Evolutionary conservation across 345 rosid genomes (phyloP).

Genomic region (Brassica cretica): DNA sequence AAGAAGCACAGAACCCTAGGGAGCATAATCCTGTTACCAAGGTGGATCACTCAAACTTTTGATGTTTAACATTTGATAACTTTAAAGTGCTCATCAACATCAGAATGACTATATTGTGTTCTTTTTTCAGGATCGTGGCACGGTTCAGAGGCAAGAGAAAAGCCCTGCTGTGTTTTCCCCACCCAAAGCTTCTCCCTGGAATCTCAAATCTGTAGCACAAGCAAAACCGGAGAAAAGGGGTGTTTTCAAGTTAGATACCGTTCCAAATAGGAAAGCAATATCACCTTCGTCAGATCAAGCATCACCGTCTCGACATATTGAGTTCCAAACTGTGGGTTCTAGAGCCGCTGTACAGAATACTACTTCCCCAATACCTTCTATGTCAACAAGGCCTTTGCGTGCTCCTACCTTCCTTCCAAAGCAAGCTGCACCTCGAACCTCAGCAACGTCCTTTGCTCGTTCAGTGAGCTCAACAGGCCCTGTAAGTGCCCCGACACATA

Average conservation of each 20-base stretch:
- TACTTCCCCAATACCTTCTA: constrained; percentile 45
- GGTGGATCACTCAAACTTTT: constrained; percentile 44
- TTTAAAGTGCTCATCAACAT: background rate
- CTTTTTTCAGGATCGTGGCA: constrained; percentile 25
- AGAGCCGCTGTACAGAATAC: constrained; percentile 55
- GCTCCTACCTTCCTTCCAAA: constrained; percentile 66
- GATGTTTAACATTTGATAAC: constrained; percentile 32
- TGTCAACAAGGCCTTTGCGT: constrained; percentile 86
- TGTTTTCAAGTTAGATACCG: constrained; percentile 39
- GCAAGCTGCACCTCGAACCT: constrained; percentile 55
- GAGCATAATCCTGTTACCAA: constrained; percentile 47
- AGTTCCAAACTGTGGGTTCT: constrained; percentile 37
- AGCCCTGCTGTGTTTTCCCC: constrained; percentile 46
- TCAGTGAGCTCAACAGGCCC: constrained; percentile 80
- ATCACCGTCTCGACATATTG: constrained; percentile 33
- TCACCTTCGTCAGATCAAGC: constrained; percentile 51
- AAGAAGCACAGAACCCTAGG: constrained; percentile 39
- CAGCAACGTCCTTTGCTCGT: constrained; percentile 57
- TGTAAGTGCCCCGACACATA: constrained; percentile 53
- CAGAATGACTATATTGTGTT: background rate
- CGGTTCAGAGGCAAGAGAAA: constrained; percentile 58
- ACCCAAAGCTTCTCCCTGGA: constrained; percentile 48
- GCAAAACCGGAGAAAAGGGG: constrained; percentile 50
- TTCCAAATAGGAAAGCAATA: constrained; percentile 42
- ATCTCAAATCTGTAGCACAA: constrained; percentile 39